Base-by-base conservation (phyloP, 352 stramenopile species). In the Pythium sukuiense region DNA sequence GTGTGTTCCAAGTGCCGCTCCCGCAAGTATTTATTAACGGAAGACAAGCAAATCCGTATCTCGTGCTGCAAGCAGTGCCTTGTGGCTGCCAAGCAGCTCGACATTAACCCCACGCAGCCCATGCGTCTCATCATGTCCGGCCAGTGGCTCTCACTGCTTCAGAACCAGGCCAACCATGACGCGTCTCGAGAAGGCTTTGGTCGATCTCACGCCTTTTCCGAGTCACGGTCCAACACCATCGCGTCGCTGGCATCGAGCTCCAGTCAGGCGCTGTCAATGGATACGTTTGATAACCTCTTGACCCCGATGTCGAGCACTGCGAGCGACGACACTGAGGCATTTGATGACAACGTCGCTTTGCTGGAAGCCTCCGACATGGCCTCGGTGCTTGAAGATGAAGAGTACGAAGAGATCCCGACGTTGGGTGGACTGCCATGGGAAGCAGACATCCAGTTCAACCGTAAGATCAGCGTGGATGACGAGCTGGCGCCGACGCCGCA, bases 51-150 rank as follows among this genome's bases (percentile, higher is more conserved):
- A 39, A 59, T 74, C 45, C 50, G 46, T 20, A 59, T 74, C 29
- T 66, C 61, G 33, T 74, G 68, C 55, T 74, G 68, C 53, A 74
- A 70, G 54, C 57, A 74, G 63, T 74, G 68, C 32, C 27, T 74
- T 27, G 58, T 74, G 1, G 59, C 62, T 18, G 68, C 68, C 37
- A 63, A 61, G 57, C 26, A 61, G 8, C 24, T 64, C 37, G 16
- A 37, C 9, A 9, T 65, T 6, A 53, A 74, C 20, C 57, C 68
- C 13, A 52, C 35, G 20, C 50, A 54, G 24, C 56, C 61, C 26
- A 32, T 69, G 48, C 55, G 35, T 18, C 61, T 73, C 37, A 63
- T 73, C 30, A 46, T 56, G 33, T n/a, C 50, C 18, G 49, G 33
- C 29, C 52, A 61, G 41, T 72, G 65, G 65, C 58, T 71, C 18